Percentiles rank a stretch among this genome's conserved stretches.
These are phyloP conservation scores for Tricholomella constricta DNA, from an alignment of 768 basidiomycete species.

Conservation along the genomic window DNA sequence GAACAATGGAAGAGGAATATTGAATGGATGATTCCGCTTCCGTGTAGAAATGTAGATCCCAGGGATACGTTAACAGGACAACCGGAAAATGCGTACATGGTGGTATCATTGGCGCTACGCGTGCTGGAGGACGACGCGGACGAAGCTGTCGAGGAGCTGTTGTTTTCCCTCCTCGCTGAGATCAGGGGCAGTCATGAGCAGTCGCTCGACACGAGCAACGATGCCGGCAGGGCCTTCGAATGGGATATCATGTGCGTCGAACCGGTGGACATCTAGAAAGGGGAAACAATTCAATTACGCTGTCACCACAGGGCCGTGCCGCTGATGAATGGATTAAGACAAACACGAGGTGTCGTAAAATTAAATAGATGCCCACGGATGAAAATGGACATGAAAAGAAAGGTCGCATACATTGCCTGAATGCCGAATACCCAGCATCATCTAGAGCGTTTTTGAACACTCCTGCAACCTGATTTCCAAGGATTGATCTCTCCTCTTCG, in stretches of 20 bases:
- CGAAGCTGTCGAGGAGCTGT: constrained; percentile 59
- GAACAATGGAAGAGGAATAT: not conserved
- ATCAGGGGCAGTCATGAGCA: constrained; percentile 52
- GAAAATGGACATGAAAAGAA: constrained; percentile 7
- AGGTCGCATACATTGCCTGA: constrained; percentile 64
- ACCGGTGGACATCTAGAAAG: constrained; percentile 65
- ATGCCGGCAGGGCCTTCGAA: constrained; percentile 76
- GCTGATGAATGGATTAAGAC: not conserved
- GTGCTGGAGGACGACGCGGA: constrained; percentile 58
- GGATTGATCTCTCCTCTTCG: constrained; percentile 29
- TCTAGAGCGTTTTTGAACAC: constrained; percentile 48
- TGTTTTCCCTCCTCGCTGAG: constrained; percentile 50
- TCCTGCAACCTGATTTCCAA: constrained; percentile 50
- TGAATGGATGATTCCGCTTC: not conserved
- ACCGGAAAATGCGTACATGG: not conserved
- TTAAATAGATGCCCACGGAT: constrained; percentile 4
- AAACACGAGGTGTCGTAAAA: not conserved
- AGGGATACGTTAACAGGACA: not conserved
- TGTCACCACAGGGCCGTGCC: constrained; percentile 2
- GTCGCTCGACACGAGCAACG: constrained; percentile 59
- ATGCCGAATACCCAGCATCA: constrained; percentile 45
- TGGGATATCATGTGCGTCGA: constrained; percentile 73
- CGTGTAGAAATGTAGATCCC: not conserved
- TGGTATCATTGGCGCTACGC: constrained; percentile 26
- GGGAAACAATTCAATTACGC: constrained; percentile 10